phyloP scores from a whole-genome alignment of 2,329 filamentous ascomycete genomes.

The Calycina herbarum region DNA sequence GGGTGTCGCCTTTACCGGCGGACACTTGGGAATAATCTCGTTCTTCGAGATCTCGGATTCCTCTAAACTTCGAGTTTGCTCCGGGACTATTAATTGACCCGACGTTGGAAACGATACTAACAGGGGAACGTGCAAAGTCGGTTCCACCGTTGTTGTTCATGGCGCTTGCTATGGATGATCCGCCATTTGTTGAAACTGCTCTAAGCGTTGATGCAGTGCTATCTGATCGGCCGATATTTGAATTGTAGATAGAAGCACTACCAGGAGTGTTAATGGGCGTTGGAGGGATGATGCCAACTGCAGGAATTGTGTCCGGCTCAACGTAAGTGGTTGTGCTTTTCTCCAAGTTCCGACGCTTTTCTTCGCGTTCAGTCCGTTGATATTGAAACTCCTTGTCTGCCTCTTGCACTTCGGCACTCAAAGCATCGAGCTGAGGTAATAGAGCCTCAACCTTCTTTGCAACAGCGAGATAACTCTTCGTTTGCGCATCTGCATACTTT shows the following conservation, averaged over 20 bases:
- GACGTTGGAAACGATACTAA: conserved; percentile 48
- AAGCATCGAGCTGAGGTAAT: conserved; percentile 84
- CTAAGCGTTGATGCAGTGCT: conserved; percentile 71
- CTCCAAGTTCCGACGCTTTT: conserved; percentile 86
- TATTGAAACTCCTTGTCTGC: conserved; percentile 97
- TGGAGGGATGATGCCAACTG: conserved; percentile 39
- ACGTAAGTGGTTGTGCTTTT: conserved; percentile 77
- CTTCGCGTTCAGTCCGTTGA: conserved; percentile 89
- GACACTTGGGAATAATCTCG: conserved; percentile 59
- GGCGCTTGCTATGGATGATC: conserved; percentile 30
- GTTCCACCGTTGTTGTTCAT: conserved; percentile 32
- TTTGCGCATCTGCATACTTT: conserved; percentile 88
- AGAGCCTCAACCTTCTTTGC: conserved; percentile 86
- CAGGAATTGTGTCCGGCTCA: conserved; percentile 63
- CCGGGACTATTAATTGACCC: conserved; percentile 50
- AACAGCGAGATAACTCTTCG: conserved; percentile 75
- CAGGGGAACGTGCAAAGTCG: conserved; percentile 54
- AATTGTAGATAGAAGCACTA: conserved; percentile 56
- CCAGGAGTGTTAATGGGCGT: conserved; percentile 32
- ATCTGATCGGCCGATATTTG: conserved; percentile 70
- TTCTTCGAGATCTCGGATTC: conserved; percentile 89
- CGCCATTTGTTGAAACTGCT: conserved; percentile 47
- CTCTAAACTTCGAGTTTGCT: conserved; percentile 71
- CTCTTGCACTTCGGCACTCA: conserved; percentile 84
- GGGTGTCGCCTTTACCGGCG: conserved; percentile 58